phyloP scores from a whole-genome alignment of 2,329 filamentous ascomycete genomes.

The Trichoderma hamatum region DNA sequence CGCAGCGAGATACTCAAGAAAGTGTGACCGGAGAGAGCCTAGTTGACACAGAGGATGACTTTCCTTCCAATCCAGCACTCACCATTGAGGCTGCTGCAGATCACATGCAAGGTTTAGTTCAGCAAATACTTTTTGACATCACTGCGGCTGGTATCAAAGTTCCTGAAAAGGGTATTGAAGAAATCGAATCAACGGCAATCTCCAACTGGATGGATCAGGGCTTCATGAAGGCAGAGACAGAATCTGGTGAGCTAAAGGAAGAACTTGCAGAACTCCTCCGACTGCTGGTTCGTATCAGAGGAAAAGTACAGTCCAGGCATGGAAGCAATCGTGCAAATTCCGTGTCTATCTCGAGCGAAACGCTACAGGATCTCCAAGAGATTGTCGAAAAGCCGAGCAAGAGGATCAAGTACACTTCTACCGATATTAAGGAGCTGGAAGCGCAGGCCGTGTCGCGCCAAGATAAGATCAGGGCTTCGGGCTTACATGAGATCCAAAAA shows the following conservation, averaged over 20 bases:
- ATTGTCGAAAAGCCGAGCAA: slow-evolving; percentile 7
- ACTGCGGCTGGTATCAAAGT: slow-evolving; percentile 22
- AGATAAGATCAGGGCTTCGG: slow-evolving; percentile 19
- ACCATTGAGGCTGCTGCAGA: slow-evolving; percentile 29
- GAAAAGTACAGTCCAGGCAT: slow-evolving; percentile 28
- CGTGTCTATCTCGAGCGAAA: neutral
- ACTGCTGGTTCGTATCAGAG: slow-evolving; percentile 32
- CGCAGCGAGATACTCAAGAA: neutral
- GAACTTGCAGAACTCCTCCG: slow-evolving; percentile 32
- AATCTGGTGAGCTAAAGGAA: slow-evolving; percentile 33
- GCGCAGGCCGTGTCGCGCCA: slow-evolving; percentile 4
- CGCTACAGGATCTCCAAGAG: slow-evolving; percentile 22
- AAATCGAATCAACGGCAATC: slow-evolving; percentile 35
- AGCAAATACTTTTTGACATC: slow-evolving; percentile 30
- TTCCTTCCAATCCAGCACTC: neutral
- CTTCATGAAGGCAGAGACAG: slow-evolving; percentile 32
- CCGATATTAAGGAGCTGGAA: slow-evolving; percentile 26
- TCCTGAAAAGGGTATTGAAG: slow-evolving; percentile 27
- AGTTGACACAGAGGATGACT: neutral
- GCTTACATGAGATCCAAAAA: slow-evolving; percentile 12
- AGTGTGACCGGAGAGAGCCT: neutral
- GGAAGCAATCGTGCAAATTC: neutral
- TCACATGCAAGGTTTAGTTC: slow-evolving; percentile 28
- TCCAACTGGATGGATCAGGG: slow-evolving; percentile 35
- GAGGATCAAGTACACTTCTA: slow-evolving; percentile 29